These are phyloP conservation scores for Neckera pumila DNA, from an alignment of 225 moss, liverwort and hornwort genomes.

Conservation along the genomic window DNA sequence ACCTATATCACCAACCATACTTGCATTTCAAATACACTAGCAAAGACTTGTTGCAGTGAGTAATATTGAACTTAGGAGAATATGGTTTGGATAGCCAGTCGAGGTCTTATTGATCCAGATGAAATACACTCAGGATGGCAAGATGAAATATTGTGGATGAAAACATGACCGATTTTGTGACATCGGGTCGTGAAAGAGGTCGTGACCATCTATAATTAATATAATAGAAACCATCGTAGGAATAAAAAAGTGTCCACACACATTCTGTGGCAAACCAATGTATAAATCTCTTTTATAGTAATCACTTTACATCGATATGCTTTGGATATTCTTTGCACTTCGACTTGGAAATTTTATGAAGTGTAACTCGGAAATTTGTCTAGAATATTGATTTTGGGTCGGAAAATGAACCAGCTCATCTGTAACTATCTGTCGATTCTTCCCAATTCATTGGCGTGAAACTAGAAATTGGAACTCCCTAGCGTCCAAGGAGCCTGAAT, in stretches of 20 bases:
- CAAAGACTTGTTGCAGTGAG: too few relatives aligned
- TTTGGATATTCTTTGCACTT: background rate
- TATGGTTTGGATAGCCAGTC: too few relatives aligned
- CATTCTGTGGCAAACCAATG: background rate
- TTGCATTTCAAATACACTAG: background rate
- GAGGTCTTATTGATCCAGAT: too few relatives aligned
- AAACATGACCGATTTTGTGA: too few relatives aligned
- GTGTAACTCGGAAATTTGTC: too few relatives aligned
- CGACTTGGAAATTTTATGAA: background rate
- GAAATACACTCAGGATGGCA: too few relatives aligned
- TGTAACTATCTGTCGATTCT: background rate
- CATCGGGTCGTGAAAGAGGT: too few relatives aligned
- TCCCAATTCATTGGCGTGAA: background rate
- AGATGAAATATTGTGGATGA: too few relatives aligned
- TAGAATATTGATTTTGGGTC: background rate
- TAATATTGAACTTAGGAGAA: too few relatives aligned
- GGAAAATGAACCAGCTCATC: background rate
- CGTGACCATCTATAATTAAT: too few relatives aligned
- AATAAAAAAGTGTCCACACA: background rate
- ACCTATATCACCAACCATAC: background rate
- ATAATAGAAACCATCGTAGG: too few relatives aligned
- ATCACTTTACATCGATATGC: background rate
- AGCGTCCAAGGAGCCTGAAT: background rate
- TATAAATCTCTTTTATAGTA: background rate
- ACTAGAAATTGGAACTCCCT: background rate